Percentiles rank a stretch among this genome's conserved stretches.
phyloP scores from a whole-genome alignment of 2,329 filamentous ascomycete genomes.

The Fusarium torreyae region DNA sequence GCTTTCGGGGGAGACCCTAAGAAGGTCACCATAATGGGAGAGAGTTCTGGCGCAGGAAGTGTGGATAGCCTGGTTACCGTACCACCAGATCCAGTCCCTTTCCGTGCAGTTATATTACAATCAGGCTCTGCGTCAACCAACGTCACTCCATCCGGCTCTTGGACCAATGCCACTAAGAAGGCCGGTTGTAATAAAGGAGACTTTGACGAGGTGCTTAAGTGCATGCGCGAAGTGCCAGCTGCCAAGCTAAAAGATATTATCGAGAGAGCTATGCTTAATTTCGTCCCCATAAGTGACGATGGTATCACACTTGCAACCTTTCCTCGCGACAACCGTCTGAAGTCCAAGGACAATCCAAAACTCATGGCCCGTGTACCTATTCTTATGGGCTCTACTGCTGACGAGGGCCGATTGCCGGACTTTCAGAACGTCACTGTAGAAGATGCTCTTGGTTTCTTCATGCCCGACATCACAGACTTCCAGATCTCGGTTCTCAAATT shows the following conservation, averaged over 20 bases:
- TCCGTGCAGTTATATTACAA: constrained; percentile 50
- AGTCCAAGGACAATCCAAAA: constrained; percentile 6
- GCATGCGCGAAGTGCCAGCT: constrained; percentile 46
- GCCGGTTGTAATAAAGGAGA: constrained; percentile 27
- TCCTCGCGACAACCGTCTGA: constrained; percentile 25
- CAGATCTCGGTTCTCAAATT: constrained; percentile 20
- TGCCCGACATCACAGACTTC: not conserved
- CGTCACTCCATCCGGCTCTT: constrained; percentile 19
- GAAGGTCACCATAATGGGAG: constrained; percentile 66
- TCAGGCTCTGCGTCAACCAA: constrained; percentile 40
- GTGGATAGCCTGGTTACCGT: constrained; percentile 56
- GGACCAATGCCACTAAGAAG: constrained; percentile 26
- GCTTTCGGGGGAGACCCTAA: constrained; percentile 63
- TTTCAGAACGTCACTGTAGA: constrained; percentile 10
- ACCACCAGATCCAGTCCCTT: constrained; percentile 50
- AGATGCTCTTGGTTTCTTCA: constrained; percentile 1
- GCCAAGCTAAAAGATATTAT: constrained; percentile 31
- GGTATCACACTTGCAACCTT: constrained; percentile 43
- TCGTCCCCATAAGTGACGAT: constrained; percentile 43
- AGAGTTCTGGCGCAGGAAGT: constrained; percentile 71
- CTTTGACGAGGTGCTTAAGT: constrained; percentile 27
- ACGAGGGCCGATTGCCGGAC: constrained; percentile 39
- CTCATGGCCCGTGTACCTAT: constrained; percentile 47
- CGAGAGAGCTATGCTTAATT: constrained; percentile 38
- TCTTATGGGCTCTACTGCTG: constrained; percentile 43